phyloP scores from a whole-genome alignment of 2,329 filamentous ascomycete genomes.

The Hortaea werneckii region DNA sequence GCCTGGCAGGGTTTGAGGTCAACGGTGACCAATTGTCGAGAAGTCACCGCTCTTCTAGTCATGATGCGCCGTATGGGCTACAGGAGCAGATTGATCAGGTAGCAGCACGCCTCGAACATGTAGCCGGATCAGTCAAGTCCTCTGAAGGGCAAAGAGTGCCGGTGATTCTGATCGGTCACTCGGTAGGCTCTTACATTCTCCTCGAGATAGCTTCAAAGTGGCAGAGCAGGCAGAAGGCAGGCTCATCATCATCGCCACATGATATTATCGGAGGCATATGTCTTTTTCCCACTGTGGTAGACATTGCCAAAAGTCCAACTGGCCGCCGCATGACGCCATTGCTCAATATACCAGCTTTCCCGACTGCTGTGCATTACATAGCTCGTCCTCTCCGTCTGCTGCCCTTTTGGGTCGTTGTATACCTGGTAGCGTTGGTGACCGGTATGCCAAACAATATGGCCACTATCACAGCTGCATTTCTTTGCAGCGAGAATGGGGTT shows the following conservation, averaged over 20 bases:
- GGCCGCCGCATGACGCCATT: constrained; percentile 28
- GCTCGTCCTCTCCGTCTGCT: constrained; percentile 35
- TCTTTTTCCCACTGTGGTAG: constrained; percentile 38
- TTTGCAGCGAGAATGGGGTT: constrained; percentile 40
- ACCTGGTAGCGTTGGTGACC: constrained; percentile 34
- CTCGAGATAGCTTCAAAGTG: constrained; percentile 26
- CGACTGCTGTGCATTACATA: constrained; percentile 24
- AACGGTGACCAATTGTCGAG: too few relatives aligned
- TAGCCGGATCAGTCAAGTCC: neutral
- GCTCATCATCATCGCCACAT: constrained; percentile 3
- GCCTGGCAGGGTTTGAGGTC: constrained; percentile 35
- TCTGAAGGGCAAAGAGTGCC: constrained; percentile 15
- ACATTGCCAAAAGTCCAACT: constrained; percentile 35
- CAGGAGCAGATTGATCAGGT: constrained; percentile 38
- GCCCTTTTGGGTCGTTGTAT: constrained; percentile 30
- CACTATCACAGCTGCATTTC: constrained; percentile 39
- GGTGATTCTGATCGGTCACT: constrained; percentile 37
- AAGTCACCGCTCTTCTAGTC: too few relatives aligned
- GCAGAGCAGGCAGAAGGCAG: constrained; percentile 4
- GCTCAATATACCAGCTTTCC: constrained; percentile 24
- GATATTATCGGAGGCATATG: constrained; percentile 26
- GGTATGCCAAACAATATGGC: constrained; percentile 35
- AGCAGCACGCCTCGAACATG: neutral
- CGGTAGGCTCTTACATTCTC: constrained; percentile 36
- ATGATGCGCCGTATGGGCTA: constrained; percentile 19